Evolutionary conservation across 768 basidiomycete species (phyloP), one percentile per base, ranked within the genome.

Genomic region (Naganishia randhawae): DNA sequence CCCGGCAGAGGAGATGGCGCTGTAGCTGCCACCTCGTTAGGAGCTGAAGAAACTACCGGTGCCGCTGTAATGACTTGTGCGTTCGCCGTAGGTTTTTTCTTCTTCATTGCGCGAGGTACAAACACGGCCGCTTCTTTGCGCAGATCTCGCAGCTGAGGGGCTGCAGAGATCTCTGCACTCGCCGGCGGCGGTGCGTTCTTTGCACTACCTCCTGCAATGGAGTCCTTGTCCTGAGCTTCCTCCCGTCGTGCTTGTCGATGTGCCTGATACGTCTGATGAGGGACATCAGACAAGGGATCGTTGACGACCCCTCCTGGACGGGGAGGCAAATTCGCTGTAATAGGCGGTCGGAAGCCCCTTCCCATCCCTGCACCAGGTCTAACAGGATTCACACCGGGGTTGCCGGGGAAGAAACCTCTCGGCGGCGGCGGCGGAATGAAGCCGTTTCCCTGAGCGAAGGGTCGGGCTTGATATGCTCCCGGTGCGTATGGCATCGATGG

Each of bases 51-150:
- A 14, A 52, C 67, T 1, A 72, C 74, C 3, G 78, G 77, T 3
- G 77, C 75, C 32, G 78, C 75, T 51, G 76, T 74, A 52, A 79
- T 72, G 17, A 61, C 32, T 1, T 37, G 54, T 13, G 51, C 25
- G 6, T 25, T 63, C 13, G 62, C 66, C 4, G 72, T 62, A 69
- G 84, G 88, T 80, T 89, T 92, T 53, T 90, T 86, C 79, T 91
- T 91, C 50, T 75, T 72, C 62, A 95, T 80, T 3, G 89, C 83
- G 1, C 87, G 77, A 3, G 96, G 96, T 4, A 97, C 86, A 74
- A 99, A 98, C 0, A 90, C 86, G 0, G 92, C 95, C 10, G 90
- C 89, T 78, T 99, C 96, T 80, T 92, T 93, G 82, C 93, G 92
- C 69, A 98, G 83, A 80, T 99, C 92, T 16, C 95, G 89, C 61